These are phyloP conservation scores for Yamadazyma trypodendri DNA, from an alignment of 1,139 yeast species.

Conservation along the genomic window DNA sequence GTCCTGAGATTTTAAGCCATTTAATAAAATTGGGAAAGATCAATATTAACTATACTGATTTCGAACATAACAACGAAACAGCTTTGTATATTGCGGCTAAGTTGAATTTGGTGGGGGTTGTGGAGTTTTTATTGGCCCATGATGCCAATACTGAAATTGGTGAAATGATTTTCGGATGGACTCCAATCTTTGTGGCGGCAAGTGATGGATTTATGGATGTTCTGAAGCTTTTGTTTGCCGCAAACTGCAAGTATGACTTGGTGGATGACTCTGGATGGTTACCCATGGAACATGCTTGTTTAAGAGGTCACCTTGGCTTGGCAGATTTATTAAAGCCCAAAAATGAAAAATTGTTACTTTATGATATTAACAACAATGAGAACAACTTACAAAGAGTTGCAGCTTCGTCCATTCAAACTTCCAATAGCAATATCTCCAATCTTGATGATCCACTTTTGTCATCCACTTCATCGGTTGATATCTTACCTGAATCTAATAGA, in stretches of 20 bases:
- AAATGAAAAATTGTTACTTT: slow-evolving; percentile 32
- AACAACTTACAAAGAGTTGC: slow-evolving; percentile 36
- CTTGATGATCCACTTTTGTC: slow-evolving; percentile 15
- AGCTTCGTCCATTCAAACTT: slow-evolving; percentile 18
- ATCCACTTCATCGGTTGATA: slow-evolving; percentile 35
- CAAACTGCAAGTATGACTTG: slow-evolving; percentile 53
- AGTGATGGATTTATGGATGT: slow-evolving; percentile 73
- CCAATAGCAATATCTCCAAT: slow-evolving; percentile 8
- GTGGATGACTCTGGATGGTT: slow-evolving; percentile 93
- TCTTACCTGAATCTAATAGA: slow-evolving; percentile 38
- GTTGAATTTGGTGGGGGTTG: slow-evolving; percentile 54
- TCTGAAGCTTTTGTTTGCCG: slow-evolving; percentile 52
- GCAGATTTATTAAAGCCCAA: slow-evolving; percentile 59
- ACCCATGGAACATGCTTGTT: slow-evolving; percentile 92
- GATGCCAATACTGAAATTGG: slow-evolving; percentile 73
- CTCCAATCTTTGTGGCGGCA: slow-evolving; percentile 89
- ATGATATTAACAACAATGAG: slow-evolving; percentile 40
- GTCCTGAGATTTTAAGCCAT: slow-evolving; percentile 53
- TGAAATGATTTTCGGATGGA: slow-evolving; percentile 88
- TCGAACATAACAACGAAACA: slow-evolving; percentile 67
- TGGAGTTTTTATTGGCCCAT: slow-evolving; percentile 51
- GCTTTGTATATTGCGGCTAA: slow-evolving; percentile 79
- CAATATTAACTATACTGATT: slow-evolving; percentile 62
- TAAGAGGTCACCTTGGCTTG: slow-evolving; percentile 80
- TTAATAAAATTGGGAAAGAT: slow-evolving; percentile 59